Percentiles rank a stretch among this genome's conserved stretches.
Conservation (phyloP, 2,329 filamentous ascomycete genomes). For the Hypomyces perniciosus region DNA sequence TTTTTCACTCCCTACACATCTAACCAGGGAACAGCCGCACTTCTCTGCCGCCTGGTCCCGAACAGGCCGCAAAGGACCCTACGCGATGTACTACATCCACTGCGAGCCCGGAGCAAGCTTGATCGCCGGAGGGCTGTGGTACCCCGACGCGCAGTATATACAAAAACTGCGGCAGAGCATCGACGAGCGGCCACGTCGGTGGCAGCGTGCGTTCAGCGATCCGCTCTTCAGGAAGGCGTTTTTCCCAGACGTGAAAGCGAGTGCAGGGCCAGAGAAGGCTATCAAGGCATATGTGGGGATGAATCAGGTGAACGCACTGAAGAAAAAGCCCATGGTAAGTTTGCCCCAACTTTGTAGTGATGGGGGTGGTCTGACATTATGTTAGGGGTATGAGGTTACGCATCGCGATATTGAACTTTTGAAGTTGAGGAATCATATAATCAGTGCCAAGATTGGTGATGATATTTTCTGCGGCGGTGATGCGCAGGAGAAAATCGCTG, state of each 20-base stretch:
- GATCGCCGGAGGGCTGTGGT: slow-evolving; percentile 77
- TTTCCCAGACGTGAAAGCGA: slow-evolving; percentile 39
- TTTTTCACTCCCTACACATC: not conserved
- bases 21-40: slow-evolving; percentile 51
- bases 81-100: slow-evolving; percentile 85
- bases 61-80: slow-evolving; percentile 79
- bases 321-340: slow-evolving; percentile 76
- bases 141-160: slow-evolving; percentile 63
- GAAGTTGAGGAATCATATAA: slow-evolving; percentile 72
- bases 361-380: not conserved
- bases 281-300: slow-evolving; percentile 63
- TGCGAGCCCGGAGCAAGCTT: slow-evolving; percentile 67
- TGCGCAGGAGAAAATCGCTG: slow-evolving; percentile 59
- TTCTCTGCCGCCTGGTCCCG: slow-evolving; percentile 84
- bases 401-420: slow-evolving; percentile 76
- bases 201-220: slow-evolving; percentile 62
- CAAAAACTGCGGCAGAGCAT: slow-evolving; percentile 66
- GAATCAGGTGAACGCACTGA: slow-evolving; percentile 71
- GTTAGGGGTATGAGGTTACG: slow-evolving; percentile 65
- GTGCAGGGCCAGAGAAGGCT: slow-evolving; percentile 43
- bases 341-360: not conserved
- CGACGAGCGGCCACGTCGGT: slow-evolving; percentile 62
- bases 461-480: slow-evolving; percentile 55
- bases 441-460: slow-evolving; percentile 62
- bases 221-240: slow-evolving; percentile 58